phyloP scores from a whole-genome alignment of 345 rosid species.

The Populus tremula region DNA sequence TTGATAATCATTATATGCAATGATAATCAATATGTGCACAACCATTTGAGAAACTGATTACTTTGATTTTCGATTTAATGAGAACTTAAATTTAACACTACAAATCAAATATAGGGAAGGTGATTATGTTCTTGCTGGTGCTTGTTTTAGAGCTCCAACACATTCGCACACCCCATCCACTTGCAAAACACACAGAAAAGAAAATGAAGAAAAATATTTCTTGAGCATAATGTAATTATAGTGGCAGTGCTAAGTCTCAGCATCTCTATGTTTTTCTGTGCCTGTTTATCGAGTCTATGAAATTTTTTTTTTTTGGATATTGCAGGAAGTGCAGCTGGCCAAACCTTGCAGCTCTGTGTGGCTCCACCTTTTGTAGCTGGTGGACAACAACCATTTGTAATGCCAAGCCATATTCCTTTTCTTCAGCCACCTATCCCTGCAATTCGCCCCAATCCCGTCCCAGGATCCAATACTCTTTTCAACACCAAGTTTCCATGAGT shows the following conservation, averaged over 20 bases:
- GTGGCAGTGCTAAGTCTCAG: background rate
- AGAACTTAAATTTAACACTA: background rate
- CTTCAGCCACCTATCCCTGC: slow-evolving; percentile 46
- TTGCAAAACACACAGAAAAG: background rate
- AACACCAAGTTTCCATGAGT: slow-evolving; percentile 44
- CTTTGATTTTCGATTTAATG: background rate
- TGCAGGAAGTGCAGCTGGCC: slow-evolving; percentile 39
- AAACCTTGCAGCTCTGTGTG: slow-evolving; percentile 39
- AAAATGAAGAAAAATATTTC: background rate
- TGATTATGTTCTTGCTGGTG: background rate
- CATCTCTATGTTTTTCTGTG: background rate
- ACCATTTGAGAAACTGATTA: background rate
- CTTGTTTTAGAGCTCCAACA: background rate
- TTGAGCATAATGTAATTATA: background rate
- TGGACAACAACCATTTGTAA: slow-evolving; percentile 42
- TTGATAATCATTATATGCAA: background rate
- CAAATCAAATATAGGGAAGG: background rate
- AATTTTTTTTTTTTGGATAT: background rate
- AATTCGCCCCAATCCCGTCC: slow-evolving; percentile 31
- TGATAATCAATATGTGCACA: background rate
- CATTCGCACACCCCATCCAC: background rate
- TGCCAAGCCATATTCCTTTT: slow-evolving; percentile 38
- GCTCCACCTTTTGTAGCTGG: slow-evolving; percentile 41
- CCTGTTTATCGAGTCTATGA: background rate
- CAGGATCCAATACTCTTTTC: slow-evolving; percentile 40